Evolutionary conservation across 2,329 filamentous ascomycete genomes (phyloP), one percentile per base, ranked within the genome.

Genomic region (Rhinocladiella mackenziei): DNA sequence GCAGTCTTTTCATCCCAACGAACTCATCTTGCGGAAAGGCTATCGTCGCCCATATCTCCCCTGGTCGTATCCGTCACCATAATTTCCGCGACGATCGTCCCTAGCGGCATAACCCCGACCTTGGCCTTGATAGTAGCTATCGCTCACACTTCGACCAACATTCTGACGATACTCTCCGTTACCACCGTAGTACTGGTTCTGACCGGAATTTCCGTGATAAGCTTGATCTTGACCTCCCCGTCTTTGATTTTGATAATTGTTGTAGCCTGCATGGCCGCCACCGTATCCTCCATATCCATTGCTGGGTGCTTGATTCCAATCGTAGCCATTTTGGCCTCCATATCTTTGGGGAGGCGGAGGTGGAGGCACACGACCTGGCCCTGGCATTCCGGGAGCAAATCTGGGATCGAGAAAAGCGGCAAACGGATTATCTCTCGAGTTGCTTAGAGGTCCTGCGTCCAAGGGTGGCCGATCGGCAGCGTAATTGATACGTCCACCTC

Each of bases 401-500:
- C 60, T 65, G 18, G 68, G 68, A 48, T 71, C 65, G 23, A 72
- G 60, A 50, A 71, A 68, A n/a, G 69, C 69, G 14, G 69, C 69
- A 40, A 71, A 71, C 10, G 69, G 69, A 49, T 72, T 72, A 15
- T 66, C 62, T 44, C 40, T 38, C 9, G 33, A 22, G 35, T 35
- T 46, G 17, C 31, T 36, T 15, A 38, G 40, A 13, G 51, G 52
- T 1, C 36, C 35, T 15, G 45, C 31, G 22, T 51, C 48, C 18
- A 50, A 18, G 4, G 50, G 54, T 31, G 58, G 53, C 41, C 58
- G 55, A 49, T 60, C 53, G 14, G 55, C 60, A 25, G 67, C 68
- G 60, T 80, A 81, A 51, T 77, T 79, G 60, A 79, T 75, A 13
- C 69, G 70, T 36, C 68, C 66, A 20, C 56, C 43, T 23, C 52